Base-by-base conservation (phyloP, 495 filamentous ascomycete species). In the Podospora pseudocomata region DNA sequence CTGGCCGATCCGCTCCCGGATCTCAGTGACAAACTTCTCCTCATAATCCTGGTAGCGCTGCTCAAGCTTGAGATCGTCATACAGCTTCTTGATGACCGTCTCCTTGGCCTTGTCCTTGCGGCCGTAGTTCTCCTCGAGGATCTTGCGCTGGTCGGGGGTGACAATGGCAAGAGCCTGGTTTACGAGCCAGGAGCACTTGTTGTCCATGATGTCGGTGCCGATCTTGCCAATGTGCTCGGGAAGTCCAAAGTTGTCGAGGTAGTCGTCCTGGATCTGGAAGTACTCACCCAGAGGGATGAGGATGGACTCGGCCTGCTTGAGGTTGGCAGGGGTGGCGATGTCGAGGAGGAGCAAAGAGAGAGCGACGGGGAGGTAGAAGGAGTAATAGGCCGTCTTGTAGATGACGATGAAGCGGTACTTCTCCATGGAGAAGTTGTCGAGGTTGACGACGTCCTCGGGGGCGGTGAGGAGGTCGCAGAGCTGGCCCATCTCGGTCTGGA, bases 301-400 rank as follows among this genome's bases (percentile, higher is more conserved):
- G 76, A 99, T 97, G 70, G 93, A 90, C 72, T 93, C 87, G 55
- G 91, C 89, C 75, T 91, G 88, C 79, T 91, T 87, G 65, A 98
- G 88, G 83, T 96, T 97, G 77, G 89, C 85, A 6, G 87, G 85
- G 13, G 91, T 93, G 11, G 94, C 96, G 53, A 92, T 81, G 68
- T 92, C 87, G 72, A 94, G 86, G 77, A 92, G 88, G 81, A 91
- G 82, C 71, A 99, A 82, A 0, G 96, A 91, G 32, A 97, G 85
- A 6, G 92, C 94, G n/a, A 99, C 93, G 53, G 95, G 95, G 0
- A 99, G 91, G 83, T 98, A 98, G 86, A 99, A 99, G 75, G 88
- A 92, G 85, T 99, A 99, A 83, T 94, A 99, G 53, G 95, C 96
- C 32, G 96, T 99, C 87, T 99, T 99, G 88, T 93, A 97, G 81